phyloP scores from a whole-genome alignment of 2,329 filamentous ascomycete species.

The Colletotrichum euphorbiae region DNA sequence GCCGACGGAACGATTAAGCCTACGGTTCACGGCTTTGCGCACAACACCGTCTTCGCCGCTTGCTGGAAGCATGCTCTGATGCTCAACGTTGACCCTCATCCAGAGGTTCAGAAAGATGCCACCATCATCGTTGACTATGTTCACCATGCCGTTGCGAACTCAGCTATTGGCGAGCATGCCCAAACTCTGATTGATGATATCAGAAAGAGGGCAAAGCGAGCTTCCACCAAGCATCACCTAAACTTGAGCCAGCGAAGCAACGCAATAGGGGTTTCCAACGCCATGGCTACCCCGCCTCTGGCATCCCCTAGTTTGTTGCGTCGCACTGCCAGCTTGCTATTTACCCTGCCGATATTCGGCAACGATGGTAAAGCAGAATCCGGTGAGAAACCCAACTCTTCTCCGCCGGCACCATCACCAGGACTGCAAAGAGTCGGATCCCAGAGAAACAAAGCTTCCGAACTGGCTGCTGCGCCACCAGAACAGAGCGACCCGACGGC shows the following conservation, averaged over 20 bases:
- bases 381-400: slow-evolving; percentile 28
- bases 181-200: slow-evolving; percentile 82
- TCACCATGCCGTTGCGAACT: slow-evolving; percentile 81
- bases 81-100: slow-evolving; percentile 92
- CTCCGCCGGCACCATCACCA: slow-evolving; percentile 46
- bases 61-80: slow-evolving; percentile 95
- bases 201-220: slow-evolving; percentile 60
- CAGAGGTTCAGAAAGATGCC: slow-evolving; percentile 89
- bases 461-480: slow-evolving; percentile 66
- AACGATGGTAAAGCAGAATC: slow-evolving; percentile 56
- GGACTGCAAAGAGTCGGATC: slow-evolving; percentile 52
- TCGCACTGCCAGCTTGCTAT: slow-evolving; percentile 72
- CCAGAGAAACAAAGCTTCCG: slow-evolving; percentile 55
- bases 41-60: slow-evolving; percentile 91
- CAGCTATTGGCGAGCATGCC: slow-evolving; percentile 77
- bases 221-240: slow-evolving; percentile 58
- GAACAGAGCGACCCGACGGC: slow-evolving; percentile 79
- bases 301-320: slow-evolving; percentile 70
- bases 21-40: slow-evolving; percentile 72
- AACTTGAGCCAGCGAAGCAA: slow-evolving; percentile 58
- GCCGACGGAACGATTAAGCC: slow-evolving; percentile 69
- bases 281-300: slow-evolving; percentile 54
- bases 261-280: slow-evolving; percentile 51
- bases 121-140: slow-evolving; percentile 88
- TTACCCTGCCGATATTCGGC: slow-evolving; percentile 66